Conservation (phyloP, 129 eudicot genomes). For the Artemisia argyi region DNA sequence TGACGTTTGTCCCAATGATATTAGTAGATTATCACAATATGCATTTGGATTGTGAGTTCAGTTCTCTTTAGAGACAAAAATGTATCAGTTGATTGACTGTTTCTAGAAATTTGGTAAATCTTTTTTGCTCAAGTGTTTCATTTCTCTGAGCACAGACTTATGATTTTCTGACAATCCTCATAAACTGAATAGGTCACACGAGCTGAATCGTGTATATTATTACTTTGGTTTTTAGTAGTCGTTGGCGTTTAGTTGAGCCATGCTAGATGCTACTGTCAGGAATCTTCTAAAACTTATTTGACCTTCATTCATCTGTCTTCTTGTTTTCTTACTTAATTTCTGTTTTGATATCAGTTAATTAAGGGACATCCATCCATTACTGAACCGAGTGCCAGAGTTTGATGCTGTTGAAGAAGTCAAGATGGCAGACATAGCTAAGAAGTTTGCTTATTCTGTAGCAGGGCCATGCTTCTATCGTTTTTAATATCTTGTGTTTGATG, state of each 20-base stretch:
- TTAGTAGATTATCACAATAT: no score
- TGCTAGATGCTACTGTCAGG: background rate
- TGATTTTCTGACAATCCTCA: no score
- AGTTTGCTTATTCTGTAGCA: background rate
- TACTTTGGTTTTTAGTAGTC: background rate
- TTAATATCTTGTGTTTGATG: background rate
- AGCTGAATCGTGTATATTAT: no score
- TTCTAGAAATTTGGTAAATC: no score
- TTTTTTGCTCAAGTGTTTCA: no score
- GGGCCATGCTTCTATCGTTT: background rate
- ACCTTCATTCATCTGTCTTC: background rate
- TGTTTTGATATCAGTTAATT: background rate
- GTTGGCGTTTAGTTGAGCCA: background rate
- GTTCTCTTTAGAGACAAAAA: no score
- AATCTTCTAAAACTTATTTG: background rate
- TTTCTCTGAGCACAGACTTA: no score
- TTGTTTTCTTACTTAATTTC: background rate
- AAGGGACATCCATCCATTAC: background rate
- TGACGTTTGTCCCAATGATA: no score
- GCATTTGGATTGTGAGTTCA: no score
- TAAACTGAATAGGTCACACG: no score
- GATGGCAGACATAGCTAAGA: background rate
- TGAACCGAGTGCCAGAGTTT: background rate
- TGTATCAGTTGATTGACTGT: no score
- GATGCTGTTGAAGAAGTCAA: slow-evolving; percentile 2